Evolutionary conservation across 2,329 filamentous ascomycete genomes (phyloP).

Genomic region (Gliomastix tumulicola): DNA sequence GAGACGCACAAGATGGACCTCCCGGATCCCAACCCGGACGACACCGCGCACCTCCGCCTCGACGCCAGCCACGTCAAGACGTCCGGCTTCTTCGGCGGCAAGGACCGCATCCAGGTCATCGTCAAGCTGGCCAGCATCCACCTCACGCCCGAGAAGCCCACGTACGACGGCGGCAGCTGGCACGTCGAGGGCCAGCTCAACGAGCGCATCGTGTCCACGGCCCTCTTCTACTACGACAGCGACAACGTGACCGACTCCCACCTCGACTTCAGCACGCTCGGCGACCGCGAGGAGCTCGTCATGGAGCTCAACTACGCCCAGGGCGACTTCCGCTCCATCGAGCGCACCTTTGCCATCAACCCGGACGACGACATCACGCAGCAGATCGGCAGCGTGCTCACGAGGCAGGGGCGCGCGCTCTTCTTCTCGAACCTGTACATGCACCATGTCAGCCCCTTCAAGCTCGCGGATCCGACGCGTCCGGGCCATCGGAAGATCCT

Average conservation of each 20-base stretch:
- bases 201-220: conserved; percentile 57
- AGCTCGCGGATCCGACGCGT: conserved; percentile 39
- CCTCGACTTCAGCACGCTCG: conserved; percentile 41
- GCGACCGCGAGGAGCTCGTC: conserved; percentile 11
- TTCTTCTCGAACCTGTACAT: conserved; percentile 49
- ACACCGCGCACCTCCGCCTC: conserved; percentile 5
- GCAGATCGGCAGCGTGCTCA: conserved; percentile 38
- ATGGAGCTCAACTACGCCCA: conserved; percentile 19
- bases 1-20: conserved; percentile 13
- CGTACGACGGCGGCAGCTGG: conserved; percentile 45
- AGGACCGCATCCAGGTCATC: conserved; percentile 48
- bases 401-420: conserved; percentile 38
- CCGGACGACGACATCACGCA: conserved; percentile 14
- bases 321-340: conserved; percentile 22
- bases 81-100: conserved; percentile 17
- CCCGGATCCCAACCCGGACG: conserved; percentile 7
- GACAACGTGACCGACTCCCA: conserved; percentile 50
- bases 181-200: conserved; percentile 51
- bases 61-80: conserved; percentile 14
- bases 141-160: conserved; percentile 49
- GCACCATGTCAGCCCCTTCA: conserved; percentile 44
- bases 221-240: conserved; percentile 54
- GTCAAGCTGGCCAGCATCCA: conserved; percentile 57
- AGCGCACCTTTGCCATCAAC: conserved; percentile 24
- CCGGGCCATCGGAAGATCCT: conserved; percentile 54